A percentile compares a stretch with the other conserved stretches of the same genome.
Evolutionary conservation across 2,329 filamentous ascomycete species (phyloP).

Genomic region (Fusarium denticulatum): DNA sequence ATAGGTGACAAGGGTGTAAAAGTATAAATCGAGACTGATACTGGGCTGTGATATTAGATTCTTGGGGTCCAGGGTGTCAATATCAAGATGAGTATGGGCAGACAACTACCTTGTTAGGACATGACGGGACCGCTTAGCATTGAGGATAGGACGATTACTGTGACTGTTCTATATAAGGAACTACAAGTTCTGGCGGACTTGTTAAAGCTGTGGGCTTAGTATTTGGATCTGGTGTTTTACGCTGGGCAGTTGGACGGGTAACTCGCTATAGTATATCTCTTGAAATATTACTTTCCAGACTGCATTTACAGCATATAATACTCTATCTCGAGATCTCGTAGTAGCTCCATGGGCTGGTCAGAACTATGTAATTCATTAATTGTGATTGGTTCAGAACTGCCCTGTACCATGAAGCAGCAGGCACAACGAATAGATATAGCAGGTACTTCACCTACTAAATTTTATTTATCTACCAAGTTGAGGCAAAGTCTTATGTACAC

Average conservation of each 20-base stretch:
- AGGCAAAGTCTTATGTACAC: neutral
- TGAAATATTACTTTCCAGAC: neutral
- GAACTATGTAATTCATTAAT: neutral
- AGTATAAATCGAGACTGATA: neutral
- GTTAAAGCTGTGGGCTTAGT: neutral
- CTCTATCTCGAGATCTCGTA: neutral
- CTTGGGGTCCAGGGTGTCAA: neutral
- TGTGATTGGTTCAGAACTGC: slow-evolving; percentile 1
- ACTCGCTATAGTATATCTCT: neutral
- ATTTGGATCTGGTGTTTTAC: neutral
- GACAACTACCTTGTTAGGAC: neutral
- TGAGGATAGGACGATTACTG: neutral
- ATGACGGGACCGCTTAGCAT: neutral
- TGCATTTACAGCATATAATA: neutral
- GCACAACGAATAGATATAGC: neutral
- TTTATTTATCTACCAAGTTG: neutral
- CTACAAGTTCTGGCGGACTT: neutral
- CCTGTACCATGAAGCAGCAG: neutral
- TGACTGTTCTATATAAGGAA: neutral
- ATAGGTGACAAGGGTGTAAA: neutral
- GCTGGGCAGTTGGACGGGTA: neutral
- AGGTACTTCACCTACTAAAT: too few species aligned
- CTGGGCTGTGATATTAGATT: neutral
- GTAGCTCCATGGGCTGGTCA: neutral
- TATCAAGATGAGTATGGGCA: neutral